Base-by-base conservation (phyloP, 805 yeast genomes). In the Wickerhamiella sorbophila region DNA sequence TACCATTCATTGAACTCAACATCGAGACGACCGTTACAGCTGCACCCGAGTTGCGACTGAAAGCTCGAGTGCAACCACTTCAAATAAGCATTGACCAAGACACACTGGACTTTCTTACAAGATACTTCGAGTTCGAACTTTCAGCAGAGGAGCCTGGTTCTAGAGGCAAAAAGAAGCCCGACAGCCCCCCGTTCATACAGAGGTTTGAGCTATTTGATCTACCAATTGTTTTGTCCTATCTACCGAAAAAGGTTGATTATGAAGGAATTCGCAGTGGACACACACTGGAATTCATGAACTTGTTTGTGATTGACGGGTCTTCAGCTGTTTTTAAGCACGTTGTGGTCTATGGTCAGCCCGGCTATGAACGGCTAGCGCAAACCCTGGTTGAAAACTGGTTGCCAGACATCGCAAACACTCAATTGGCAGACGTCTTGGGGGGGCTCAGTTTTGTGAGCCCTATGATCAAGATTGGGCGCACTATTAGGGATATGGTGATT, bases 11-110 rank as follows among this genome's bases (percentile, higher is more conserved):
- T 16, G 5, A 16, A 3, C 20, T 31, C n/a, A 8, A 18, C 10
- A 10, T 24, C 5, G 44, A 38, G 2, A 31, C 36, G 12, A 21
- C 43, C 16, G 40, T 36, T 5, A 24, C 36, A 5, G 16, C 14
- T 5, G 33, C 19, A 3, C 45, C 46, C 3, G 52, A 46, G 31
- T 18, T 24, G 10, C 37, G 49, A n/a, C 39, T 31, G 18, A 33
- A 43, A 22, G 39, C 34, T 41, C 48, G 4, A 12, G 60, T 84
- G 0, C 62, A 81, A 16, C 98, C 98, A 0, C 54, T 91, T 35
- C 65, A 95, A 40, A 59, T 91, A 14, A 85, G 84, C 56, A 75
- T 91, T 35, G 97, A 91, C 58, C 98, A 91, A 57, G 97, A 88
- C 53, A 83, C 96, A 0, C 64, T 86, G 16, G 95, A 86, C 43